These are phyloP conservation scores for Barnettozyma botsteinii DNA, from an alignment of 805 yeast genomes.

Conservation along the genomic window DNA sequence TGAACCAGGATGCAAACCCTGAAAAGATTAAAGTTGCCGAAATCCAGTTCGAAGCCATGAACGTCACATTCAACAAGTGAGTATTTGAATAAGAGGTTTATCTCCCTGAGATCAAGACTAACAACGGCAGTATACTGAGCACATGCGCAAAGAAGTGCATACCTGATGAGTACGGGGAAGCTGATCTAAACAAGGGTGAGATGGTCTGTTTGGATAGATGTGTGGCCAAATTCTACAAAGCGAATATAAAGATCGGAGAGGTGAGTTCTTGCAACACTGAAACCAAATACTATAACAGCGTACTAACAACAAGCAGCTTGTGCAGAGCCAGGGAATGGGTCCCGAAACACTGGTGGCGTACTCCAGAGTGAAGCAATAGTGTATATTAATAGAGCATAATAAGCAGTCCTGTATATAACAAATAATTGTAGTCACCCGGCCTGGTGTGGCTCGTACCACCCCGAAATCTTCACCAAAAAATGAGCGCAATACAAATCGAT, in stretches of 20 bases:
- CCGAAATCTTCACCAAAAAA: conserved; percentile 17
- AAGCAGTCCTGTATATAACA: background rate
- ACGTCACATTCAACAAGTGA: conserved; percentile 43
- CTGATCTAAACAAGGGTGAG: conserved; percentile 83
- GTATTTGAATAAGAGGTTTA: conserved; percentile 9
- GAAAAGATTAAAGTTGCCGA: conserved; percentile 58
- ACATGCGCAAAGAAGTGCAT: conserved; percentile 75
- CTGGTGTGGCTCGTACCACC: background rate
- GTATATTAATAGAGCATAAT: background rate
- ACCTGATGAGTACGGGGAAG: conserved; percentile 79
- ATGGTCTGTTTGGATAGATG: conserved; percentile 79
- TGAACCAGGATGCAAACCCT: conserved; percentile 49
- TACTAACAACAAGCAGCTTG: conserved; percentile 19
- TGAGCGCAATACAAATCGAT: conserved; percentile 3
- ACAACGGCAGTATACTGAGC: conserved; percentile 39
- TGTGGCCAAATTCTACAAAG: conserved; percentile 73
- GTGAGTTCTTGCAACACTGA: conserved; percentile 17
- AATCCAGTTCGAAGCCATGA: conserved; percentile 63
- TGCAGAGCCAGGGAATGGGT: conserved; percentile 20
- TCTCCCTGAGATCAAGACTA: conserved; percentile 4
- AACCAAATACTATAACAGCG: background rate
- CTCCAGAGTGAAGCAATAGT: conserved; percentile 11
- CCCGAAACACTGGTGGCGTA: conserved; percentile 22
- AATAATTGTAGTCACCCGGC: background rate
- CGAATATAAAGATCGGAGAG: conserved; percentile 59